Conservation (phyloP, 1,139 yeast species). For the Candida buenavistaensis region DNA sequence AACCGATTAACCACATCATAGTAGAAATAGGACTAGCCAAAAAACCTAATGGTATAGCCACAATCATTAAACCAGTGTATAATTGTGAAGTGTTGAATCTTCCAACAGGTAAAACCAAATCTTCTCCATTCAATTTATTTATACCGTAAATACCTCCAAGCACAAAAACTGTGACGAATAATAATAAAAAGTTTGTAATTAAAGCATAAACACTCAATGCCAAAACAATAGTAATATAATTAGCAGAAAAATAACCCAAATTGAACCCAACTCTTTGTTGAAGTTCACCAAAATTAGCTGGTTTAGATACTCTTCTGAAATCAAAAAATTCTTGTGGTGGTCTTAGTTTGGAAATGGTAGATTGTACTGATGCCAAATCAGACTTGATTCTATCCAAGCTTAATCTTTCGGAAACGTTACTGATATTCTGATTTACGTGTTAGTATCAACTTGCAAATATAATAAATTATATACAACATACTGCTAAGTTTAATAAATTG, state of each 20-base stretch:
- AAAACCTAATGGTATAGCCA: conserved; percentile 86
- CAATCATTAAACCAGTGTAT: conserved; percentile 78
- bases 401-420: conserved; percentile 44
- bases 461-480: conserved; percentile 4
- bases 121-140: conserved; percentile 75
- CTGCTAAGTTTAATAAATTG: conserved; percentile 12
- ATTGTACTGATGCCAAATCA: conserved; percentile 47
- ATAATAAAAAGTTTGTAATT: conserved; percentile 77
- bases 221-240: conserved; percentile 77
- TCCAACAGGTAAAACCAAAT: conserved; percentile 69
- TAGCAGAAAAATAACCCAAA: conserved; percentile 83
- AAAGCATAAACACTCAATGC: conserved; percentile 58
- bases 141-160: conserved; percentile 78
- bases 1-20: conserved; percentile 95
- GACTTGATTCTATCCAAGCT: conserved; percentile 51
- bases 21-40: conserved; percentile 93
- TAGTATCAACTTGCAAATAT: conserved; percentile 7
- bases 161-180: conserved; percentile 75
- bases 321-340: conserved; percentile 95
- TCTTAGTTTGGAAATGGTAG: conserved; percentile 69
- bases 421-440: conserved; percentile 12
- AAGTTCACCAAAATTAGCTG: conserved; percentile 83
- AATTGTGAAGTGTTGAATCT: conserved; percentile 78
- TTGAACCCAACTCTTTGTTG: conserved; percentile 88
- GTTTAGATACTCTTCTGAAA: conserved; percentile 84